Percentiles rank a stretch among this genome's conserved stretches.
These are phyloP conservation scores for Acacia concinna DNA, from an alignment of 331 rosid species.

Conservation along the genomic window DNA sequence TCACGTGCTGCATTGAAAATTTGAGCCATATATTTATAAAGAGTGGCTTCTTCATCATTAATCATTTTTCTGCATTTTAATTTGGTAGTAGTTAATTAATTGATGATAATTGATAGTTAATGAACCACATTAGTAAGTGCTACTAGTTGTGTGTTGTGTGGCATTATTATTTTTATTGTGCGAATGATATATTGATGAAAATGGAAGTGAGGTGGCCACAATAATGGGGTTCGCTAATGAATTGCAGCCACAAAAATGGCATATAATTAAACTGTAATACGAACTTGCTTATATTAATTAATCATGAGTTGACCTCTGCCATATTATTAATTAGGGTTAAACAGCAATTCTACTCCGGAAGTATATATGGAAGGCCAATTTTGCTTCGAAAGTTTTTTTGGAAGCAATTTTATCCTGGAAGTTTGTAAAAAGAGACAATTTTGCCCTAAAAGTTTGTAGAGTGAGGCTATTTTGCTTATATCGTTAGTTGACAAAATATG, in stretches of 20 bases:
- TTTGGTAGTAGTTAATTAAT: conserved; percentile 2
- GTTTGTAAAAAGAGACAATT: too few relatives aligned
- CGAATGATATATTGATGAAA: background rate
- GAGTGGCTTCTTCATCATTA: background rate
- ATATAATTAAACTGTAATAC: background rate
- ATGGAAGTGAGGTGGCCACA: conserved; percentile 34
- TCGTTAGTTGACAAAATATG: too few relatives aligned
- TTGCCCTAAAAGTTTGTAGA: too few relatives aligned
- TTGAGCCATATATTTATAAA: background rate
- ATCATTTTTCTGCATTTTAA: conserved; percentile 3
- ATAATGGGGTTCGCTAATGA: conserved; percentile 14
- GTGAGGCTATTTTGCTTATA: too few relatives aligned
- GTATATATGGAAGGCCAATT: too few relatives aligned
- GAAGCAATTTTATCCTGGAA: too few relatives aligned
- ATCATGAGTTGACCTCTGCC: background rate
- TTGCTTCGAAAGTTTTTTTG: too few relatives aligned
- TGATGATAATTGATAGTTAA: background rate
- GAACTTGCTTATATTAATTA: background rate
- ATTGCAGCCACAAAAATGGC: conserved; percentile 24
- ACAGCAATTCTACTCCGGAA: too few relatives aligned
- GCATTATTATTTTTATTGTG: background rate
- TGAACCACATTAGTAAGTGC: background rate
- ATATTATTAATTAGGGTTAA: background rate
- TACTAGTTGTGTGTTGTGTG: background rate
- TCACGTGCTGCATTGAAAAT: conserved; percentile 32